Evolutionary conservation across 768 basidiomycete species (phyloP).

Genomic region (Boletellus sp.): DNA sequence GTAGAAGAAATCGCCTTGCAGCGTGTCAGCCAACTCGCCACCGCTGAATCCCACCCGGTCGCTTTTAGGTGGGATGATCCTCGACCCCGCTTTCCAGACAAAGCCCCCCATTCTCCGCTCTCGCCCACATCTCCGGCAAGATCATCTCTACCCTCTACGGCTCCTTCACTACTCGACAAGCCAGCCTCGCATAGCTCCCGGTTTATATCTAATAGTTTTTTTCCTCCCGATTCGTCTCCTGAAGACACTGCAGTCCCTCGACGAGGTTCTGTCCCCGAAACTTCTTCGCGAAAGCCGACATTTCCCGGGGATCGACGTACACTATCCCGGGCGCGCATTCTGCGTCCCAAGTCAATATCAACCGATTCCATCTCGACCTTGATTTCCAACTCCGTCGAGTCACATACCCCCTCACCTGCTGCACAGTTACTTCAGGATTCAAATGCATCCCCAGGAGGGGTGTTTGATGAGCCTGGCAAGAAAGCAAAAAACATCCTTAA

Average conservation of each 20-base stretch:
- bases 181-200: not conserved
- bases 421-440: constrained; percentile 2
- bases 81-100: not conserved
- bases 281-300: constrained; percentile 7
- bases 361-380: constrained; percentile 50
- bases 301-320: constrained; percentile 20
- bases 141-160: constrained; percentile 45
- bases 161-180: constrained; percentile 38
- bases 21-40: constrained; percentile 60
- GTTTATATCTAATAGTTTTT: constrained; percentile 1
- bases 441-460: constrained; percentile 2
- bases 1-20: constrained; percentile 67
- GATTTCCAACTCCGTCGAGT: constrained; percentile 7
- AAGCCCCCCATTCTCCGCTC: constrained; percentile 10
- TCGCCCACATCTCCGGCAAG: constrained; percentile 28
- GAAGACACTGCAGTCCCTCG: constrained; percentile 16
- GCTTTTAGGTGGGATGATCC: constrained; percentile 16
- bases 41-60: constrained; percentile 10
- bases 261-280: constrained; percentile 28
- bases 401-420: constrained; percentile 5
- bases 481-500: constrained; percentile 41
- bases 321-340: constrained; percentile 20
- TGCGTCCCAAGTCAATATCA: constrained; percentile 51
- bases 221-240: constrained; percentile 3
- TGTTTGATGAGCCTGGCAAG: constrained; percentile 23